Evolutionary conservation across 495 filamentous ascomycete genomes (phyloP).

Genomic region (Penicillium mononematosum): DNA sequence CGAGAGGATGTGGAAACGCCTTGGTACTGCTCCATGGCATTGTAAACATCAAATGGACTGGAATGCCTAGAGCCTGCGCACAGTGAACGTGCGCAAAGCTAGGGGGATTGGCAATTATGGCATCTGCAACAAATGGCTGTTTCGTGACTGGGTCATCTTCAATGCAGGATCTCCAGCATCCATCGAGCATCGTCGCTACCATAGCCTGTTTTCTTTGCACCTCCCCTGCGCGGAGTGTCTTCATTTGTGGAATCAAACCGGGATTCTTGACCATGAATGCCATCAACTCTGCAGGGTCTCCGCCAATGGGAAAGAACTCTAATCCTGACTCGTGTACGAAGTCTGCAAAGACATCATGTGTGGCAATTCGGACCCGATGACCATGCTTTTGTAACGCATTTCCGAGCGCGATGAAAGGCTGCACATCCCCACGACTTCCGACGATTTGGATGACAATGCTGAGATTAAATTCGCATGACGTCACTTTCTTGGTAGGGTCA

Average conservation of each 20-base stretch:
- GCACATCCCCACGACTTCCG: background rate
- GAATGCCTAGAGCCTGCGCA: constrained; percentile 59
- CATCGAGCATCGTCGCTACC: constrained; percentile 11
- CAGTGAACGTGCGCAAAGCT: constrained; percentile 67
- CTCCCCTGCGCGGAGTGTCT: constrained; percentile 7
- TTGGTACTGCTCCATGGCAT: constrained; percentile 59
- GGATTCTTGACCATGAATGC: constrained; percentile 50
- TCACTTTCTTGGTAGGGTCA: background rate
- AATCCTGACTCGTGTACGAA: constrained; percentile 52
- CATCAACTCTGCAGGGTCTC: constrained; percentile 57
- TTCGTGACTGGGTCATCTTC: constrained; percentile 1
- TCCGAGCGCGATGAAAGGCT: constrained; percentile 1
- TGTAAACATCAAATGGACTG: constrained; percentile 66
- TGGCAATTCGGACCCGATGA: constrained; percentile 1
- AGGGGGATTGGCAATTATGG: constrained; percentile 67
- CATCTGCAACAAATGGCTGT: constrained; percentile 61
- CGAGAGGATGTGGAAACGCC: constrained; percentile 57
- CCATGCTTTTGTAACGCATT: constrained; percentile 1
- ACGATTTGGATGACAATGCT: constrained; percentile 6
- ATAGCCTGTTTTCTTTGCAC: background rate
- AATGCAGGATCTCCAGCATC: constrained; percentile 4
- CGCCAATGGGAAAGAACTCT: constrained; percentile 58
- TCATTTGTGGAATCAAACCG: constrained; percentile 37
- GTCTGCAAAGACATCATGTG: constrained; percentile 41
- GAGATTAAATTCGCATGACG: background rate